Evolutionary conservation across 805 yeast genomes (phyloP).

Genomic region (Ogataea haglerorum): DNA sequence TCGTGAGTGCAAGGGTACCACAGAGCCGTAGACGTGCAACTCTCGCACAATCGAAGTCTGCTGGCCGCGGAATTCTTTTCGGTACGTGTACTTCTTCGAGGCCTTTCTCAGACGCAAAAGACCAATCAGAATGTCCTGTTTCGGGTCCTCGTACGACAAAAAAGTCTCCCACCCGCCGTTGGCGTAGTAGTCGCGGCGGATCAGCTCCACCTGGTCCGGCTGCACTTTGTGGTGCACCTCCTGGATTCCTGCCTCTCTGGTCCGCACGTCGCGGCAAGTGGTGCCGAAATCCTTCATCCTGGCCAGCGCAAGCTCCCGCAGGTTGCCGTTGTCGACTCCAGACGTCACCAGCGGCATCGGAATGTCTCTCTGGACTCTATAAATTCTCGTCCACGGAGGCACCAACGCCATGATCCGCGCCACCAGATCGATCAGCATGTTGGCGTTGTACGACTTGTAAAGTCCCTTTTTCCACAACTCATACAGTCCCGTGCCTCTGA

Average conservation of each 20-base stretch:
- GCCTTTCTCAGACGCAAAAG: constrained; percentile 84
- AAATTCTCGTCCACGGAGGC: constrained; percentile 99
- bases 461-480: constrained; percentile 97
- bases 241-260: constrained; percentile 97
- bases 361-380: constrained; percentile 96
- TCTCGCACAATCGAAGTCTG: constrained; percentile 95
- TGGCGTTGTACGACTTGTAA: constrained; percentile 91
- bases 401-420: constrained; percentile 94
- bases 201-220: constrained; percentile 95
- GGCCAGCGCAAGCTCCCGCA: constrained; percentile 91
- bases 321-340: constrained; percentile 96
- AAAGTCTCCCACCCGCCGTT: constrained; percentile 99
- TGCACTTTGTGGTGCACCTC: constrained; percentile 96
- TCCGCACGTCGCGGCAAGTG: constrained; percentile 90
- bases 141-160: constrained; percentile 93
- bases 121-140: constrained; percentile 92
- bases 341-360: constrained; percentile 98
- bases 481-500: constrained; percentile 94
- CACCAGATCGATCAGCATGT: constrained; percentile 88
- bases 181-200: constrained; percentile 93
- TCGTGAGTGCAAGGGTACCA: constrained; percentile 91
- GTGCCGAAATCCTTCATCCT: constrained; percentile 99
- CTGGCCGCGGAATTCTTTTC: constrained; percentile 81
- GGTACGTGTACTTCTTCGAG: constrained; percentile 80
- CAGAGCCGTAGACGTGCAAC: constrained; percentile 95